Conservation (phyloP, 2,329 filamentous ascomycete species). For the Gaeumannomyces tritici region DNA sequence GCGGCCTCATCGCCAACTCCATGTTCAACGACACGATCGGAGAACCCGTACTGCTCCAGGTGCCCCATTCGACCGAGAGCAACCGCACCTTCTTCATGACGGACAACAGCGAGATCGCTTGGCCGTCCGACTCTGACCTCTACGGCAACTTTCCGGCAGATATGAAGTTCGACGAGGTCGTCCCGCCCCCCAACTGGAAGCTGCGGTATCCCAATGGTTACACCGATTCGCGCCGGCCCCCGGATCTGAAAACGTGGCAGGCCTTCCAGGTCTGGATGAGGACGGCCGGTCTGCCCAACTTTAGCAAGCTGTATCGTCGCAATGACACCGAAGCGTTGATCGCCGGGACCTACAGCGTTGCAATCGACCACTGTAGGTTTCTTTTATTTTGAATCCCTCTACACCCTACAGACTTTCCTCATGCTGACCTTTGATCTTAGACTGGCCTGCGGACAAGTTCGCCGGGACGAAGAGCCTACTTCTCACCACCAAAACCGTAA, state of each 20-base stretch:
- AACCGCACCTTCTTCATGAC: conserved; percentile 64
- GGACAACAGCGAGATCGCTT: conserved; percentile 67
- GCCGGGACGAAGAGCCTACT: conserved; percentile 84
- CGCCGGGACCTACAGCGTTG: conserved; percentile 63
- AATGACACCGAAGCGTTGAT: conserved; percentile 65
- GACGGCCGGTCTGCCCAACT: conserved; percentile 84
- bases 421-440: conserved; percentile 31
- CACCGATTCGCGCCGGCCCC: conserved; percentile 52
- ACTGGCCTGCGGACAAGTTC: conserved; percentile 70
- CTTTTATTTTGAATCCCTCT: background rate
- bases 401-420: background rate
- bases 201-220: conserved; percentile 63
- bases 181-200: conserved; percentile 82
- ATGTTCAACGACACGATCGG: conserved; percentile 89
- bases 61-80: conserved; percentile 23
- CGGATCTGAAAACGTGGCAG: conserved; percentile 66
- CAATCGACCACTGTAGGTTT: conserved; percentile 68
- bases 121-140: conserved; percentile 71
- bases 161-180: conserved; percentile 56
- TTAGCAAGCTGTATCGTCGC: conserved; percentile 84
- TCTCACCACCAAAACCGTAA: conserved; percentile 80
- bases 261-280: conserved; percentile 98
- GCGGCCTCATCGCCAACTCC: conserved; percentile 92
- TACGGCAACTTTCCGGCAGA: conserved; percentile 49
- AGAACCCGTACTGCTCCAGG: conserved; percentile 52